Conservation (phyloP, 2,329 filamentous ascomycete genomes). For the Trichophyton verrucosum region DNA sequence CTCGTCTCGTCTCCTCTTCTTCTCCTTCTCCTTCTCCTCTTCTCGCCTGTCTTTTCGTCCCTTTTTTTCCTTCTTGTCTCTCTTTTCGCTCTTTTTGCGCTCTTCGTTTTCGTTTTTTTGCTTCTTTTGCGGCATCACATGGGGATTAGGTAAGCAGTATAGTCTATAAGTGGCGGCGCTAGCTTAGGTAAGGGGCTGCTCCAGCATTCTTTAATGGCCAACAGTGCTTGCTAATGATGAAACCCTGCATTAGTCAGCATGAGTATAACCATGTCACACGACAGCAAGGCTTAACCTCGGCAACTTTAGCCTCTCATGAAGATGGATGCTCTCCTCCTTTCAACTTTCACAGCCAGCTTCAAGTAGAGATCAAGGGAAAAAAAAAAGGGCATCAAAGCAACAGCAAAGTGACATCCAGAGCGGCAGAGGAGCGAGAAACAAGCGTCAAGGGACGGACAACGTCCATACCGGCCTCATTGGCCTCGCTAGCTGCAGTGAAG, state of each 20-base stretch:
- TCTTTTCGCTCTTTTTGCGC: neutral
- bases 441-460: neutral
- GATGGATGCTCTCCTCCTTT: no score
- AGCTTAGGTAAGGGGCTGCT: neutral
- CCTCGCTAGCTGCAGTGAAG: neutral
- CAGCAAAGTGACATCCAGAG: no score
- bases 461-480: neutral
- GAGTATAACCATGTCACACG: neutral
- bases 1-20: neutral
- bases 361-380: no score
- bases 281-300: neutral
- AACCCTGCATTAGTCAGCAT: neutral
- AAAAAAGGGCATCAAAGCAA: no score
- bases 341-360: neutral
- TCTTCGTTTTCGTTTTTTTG: neutral
- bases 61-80: neutral
- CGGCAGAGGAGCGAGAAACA: no score
- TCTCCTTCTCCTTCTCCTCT: neutral
- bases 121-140: neutral
- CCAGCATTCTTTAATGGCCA: neutral
- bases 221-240: neutral
- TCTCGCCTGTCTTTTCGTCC: neutral
- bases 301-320: neutral
- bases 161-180: neutral
- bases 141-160: neutral